These are phyloP conservation scores for Centella asiatica DNA, from an alignment of 129 eudicot genomes.

Conservation along the genomic window DNA sequence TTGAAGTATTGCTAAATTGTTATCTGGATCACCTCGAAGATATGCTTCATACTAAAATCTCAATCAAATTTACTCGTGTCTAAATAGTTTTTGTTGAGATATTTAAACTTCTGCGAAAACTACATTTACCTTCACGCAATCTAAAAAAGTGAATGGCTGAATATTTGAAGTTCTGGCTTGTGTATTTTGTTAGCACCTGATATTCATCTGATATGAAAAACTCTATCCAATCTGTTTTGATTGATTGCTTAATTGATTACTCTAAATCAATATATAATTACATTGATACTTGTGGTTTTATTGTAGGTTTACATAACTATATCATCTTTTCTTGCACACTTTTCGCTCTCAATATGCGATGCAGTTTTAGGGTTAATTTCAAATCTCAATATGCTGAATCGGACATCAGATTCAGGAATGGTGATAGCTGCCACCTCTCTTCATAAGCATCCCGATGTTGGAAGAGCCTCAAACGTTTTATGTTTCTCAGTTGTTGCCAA, in stretches of 20 bases:
- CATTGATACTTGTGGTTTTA: conserved; percentile 8
- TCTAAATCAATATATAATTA: background rate
- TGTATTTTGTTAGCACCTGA: no score
- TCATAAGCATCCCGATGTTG: conserved; percentile 16
- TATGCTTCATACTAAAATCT: no score
- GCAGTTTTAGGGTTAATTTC: conserved; percentile 39
- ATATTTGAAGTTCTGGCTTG: no score
- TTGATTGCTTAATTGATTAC: background rate
- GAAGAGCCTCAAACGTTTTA: conserved; percentile 8
- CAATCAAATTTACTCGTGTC: no score
- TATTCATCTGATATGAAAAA: no score
- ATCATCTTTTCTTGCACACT: conserved; percentile 41
- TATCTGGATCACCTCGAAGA: no score
- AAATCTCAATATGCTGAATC: conserved; percentile 27
- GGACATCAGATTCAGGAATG: conserved; percentile 15
- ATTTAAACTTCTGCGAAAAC: no score
- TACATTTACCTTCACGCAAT: no score
- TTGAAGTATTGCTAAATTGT: no score
- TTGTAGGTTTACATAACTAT: conserved; percentile 51
- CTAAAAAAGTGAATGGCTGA: no score
- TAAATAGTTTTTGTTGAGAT: no score
- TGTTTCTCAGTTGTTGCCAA: conserved; percentile 43
- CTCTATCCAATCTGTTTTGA: background rate
- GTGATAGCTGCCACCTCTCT: conserved; percentile 9
- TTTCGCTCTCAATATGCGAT: conserved; percentile 51